Evolutionary conservation across 2,329 filamentous ascomycete genomes (phyloP), one percentile per base, ranked within the genome.

Genomic region (Ceratocystis colombiana): DNA sequence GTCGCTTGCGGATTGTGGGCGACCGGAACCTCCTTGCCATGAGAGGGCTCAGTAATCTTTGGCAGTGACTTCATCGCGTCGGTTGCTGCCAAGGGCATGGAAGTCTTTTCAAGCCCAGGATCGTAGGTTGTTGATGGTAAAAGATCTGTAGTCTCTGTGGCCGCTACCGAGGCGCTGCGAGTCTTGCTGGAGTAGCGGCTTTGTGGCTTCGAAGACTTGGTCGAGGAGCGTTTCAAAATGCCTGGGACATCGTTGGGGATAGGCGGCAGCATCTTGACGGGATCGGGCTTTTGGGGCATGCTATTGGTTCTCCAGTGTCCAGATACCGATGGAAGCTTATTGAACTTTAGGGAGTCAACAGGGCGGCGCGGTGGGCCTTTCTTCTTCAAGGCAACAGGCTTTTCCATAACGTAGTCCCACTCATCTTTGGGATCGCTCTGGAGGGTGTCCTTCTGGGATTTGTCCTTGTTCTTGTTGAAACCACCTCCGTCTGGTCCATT

Each of bases 241-340:
- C 22, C 3, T 33, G 22, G 22, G 30, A 28, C 20, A 30, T 59
- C 25, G 53, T 41, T n/a, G 59, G 61, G 22, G 44, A 64, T 37
- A 59, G 53, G 53, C 1, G 53, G 53, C 12, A 59, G 62, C 15
- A 68, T 59, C 17, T 61, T 64, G 41, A 44, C 63, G 5, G 64
- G 64, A 10, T 65, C 59, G 1, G 66, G 64, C n/a, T 68, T 61
- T 50, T 68, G 66, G 3, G 66, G 66, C 28, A 68, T 30, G 37
- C 57, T 57, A 33, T 25, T 28, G 17, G 66, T 59, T 30, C n/a
- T 59, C 28, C 28, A 33, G 53, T 37, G 8, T 5, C 53, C 6
- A 25, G 53, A 20, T n/a, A 20, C 53, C 12, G 28, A 59, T 3
- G 53, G 5, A 25, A 59, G 25, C 22, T 59, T 59, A 7, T n/a